A percentile compares a stretch with the other conserved stretches of the same genome.
Evolutionary conservation across 73 alveolate genomes (phyloP).

Genomic region (Stentor roeselii): DNA sequence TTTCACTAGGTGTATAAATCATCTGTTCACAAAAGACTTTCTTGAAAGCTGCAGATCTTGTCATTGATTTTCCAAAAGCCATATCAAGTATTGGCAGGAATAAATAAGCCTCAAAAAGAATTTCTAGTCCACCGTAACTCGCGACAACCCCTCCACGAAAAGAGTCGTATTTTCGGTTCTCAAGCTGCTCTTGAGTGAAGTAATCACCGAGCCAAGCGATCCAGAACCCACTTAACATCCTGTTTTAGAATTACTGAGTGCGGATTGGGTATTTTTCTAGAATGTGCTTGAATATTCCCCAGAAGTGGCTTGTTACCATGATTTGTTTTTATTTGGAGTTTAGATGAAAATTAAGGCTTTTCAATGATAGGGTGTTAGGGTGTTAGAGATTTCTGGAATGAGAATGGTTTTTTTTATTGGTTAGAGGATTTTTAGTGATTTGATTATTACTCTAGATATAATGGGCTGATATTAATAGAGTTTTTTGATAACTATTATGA

Average conservation of each 20-base stretch:
- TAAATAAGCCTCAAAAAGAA: background rate
- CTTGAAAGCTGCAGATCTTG: background rate
- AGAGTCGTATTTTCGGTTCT: background rate
- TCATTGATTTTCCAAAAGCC: background rate
- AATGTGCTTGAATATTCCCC: too few relatives aligned
- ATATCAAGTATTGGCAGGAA: background rate
- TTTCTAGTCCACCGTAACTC: background rate
- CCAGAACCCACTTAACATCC: background rate
- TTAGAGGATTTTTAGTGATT: too few relatives aligned
- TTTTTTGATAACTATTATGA: too few relatives aligned
- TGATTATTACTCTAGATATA: too few relatives aligned
- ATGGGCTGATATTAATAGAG: too few relatives aligned
- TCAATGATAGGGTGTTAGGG: too few relatives aligned
- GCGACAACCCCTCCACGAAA: background rate
- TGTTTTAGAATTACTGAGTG: background rate
- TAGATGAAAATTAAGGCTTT: too few relatives aligned
- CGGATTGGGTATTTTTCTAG: background rate
- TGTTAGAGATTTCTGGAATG: too few relatives aligned
- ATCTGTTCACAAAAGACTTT: background rate
- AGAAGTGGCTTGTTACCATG: too few relatives aligned
- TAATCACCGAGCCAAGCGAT: conserved; percentile 3
- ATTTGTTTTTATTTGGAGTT: too few relatives aligned
- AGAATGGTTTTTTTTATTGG: too few relatives aligned
- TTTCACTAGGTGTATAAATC: background rate
- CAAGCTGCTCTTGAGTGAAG: background rate